Conservation (phyloP, 495 filamentous ascomycete genomes). For the Letharia columbiana region DNA sequence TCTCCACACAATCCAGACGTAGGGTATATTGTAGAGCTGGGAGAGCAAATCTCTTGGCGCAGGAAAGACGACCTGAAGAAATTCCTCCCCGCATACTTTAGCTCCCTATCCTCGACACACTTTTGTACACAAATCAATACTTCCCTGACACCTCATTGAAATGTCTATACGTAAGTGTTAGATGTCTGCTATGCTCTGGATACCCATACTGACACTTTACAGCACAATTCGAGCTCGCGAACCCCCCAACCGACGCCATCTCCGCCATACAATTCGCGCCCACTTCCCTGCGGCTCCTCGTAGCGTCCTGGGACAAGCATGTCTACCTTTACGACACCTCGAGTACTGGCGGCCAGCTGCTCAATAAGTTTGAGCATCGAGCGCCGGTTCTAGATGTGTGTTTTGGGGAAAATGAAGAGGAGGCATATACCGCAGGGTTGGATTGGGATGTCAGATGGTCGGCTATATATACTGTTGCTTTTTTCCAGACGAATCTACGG, state of each 20-base stretch:
- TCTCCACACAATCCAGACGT: no score
- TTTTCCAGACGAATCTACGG: neutral
- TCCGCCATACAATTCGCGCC: conserved; percentile 80
- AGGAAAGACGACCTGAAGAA: no score
- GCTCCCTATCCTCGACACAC: conserved; percentile 34
- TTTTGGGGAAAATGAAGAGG: conserved; percentile 67
- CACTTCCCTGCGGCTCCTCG: conserved; percentile 60
- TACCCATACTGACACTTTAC: neutral
- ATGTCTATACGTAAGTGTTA: conserved; percentile 12
- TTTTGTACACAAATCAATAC: neutral
- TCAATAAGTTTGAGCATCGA: conserved; percentile 68
- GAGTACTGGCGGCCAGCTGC: conserved; percentile 51
- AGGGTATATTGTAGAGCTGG: no score
- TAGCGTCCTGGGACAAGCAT: conserved; percentile 90
- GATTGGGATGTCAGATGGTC: conserved; percentile 78
- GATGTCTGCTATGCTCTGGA: neutral
- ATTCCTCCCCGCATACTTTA: no score
- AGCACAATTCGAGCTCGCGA: conserved; percentile 58
- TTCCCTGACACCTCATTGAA: neutral
- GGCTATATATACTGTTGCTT: conserved; percentile 16
- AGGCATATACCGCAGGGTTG: conserved; percentile 75
- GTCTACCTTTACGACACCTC: conserved; percentile 81
- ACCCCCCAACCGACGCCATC: conserved; percentile 80
- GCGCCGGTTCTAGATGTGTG: conserved; percentile 87
- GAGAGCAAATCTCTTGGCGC: no score